Evolutionary conservation across 1,284 basidiomycete species (phyloP), one percentile per base, ranked within the genome.

Genomic region (Irpex sp.): DNA sequence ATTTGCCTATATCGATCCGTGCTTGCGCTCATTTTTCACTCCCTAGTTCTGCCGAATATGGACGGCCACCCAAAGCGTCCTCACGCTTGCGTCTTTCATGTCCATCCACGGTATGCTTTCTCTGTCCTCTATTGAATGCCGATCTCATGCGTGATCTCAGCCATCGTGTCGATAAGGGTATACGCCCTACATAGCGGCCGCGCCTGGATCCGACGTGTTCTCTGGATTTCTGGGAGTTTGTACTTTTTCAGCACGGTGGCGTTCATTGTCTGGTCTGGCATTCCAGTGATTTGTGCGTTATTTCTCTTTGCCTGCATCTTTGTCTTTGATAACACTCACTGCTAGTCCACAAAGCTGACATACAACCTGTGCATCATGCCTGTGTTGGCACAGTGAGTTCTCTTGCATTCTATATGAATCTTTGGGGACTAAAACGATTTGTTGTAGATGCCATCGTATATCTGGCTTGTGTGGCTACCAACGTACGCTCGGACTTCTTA

Each of bases 391-490:
- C 62, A 19, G 72, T 72, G 49, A 57, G 70, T 68, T 5, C 8
- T 54, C 11, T 21, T 33, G 26, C 8, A 15, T 13, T 15, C 4
- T 37, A 17, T 37, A 21, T 11, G 7, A 31, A 7, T 54, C 43
- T 46, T 2, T n/a, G 15, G 57, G 37, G 57, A 33, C 1, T 33
- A 36, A 8, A 15, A 13, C 15, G 4, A 5, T 43, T 19, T 7
- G 39, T 9, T 15, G 39, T 59, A 74, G 73, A 71, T 69, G 33
- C 73, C 73, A 11, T 61, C 63, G 21, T 73, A 68, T 56, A 67
- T 74, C 15, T 74, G 73, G 73, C 54, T 67, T 13, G 67, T 69
- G 46, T 74, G 73, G 73, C 66, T 74, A 54, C 73, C 73, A 51
- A 74, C 68, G 72, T 72, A 46, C 11, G 68, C 58, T 4, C 9